A percentile compares a stretch with the other conserved stretches of the same genome.
phyloP scores from a whole-genome alignment of 495 filamentous ascomycete species.

The Penicillium tannophilum region DNA sequence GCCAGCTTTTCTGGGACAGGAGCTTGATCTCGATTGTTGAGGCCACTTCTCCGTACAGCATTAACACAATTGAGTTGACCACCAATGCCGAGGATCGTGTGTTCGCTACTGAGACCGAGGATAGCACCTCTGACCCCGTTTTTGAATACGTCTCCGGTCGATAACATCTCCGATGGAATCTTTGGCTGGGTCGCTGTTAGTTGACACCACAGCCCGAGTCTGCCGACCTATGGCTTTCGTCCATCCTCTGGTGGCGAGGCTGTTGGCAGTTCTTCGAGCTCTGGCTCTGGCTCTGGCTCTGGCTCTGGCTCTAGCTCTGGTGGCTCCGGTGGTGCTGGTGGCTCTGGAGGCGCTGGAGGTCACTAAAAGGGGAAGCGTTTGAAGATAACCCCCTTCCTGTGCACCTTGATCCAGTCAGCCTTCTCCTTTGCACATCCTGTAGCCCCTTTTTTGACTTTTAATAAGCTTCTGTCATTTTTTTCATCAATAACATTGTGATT shows the following conservation, averaged over 20 bases:
- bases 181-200: constrained; percentile 1
- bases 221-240: background rate
- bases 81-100: constrained; percentile 50
- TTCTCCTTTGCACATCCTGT: background rate
- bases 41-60: constrained; percentile 51
- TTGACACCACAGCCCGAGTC: background rate
- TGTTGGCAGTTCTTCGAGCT: background rate
- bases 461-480: no score
- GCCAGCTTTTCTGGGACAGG: constrained; percentile 59
- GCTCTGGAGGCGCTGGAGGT: background rate
- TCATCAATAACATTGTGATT: no score
- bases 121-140: constrained; percentile 53
- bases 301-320: background rate
- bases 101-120: constrained; percentile 44
- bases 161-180: constrained; percentile 37
- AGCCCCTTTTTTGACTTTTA: background rate
- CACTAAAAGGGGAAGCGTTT: background rate
- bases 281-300: background rate
- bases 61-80: constrained; percentile 45
- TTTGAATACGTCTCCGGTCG: constrained; percentile 53
- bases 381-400: background rate
- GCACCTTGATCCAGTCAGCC: background rate
- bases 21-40: constrained; percentile 43
- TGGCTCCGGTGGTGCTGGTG: constrained; percentile 15
- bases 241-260: background rate